Base-by-base conservation (phyloP, 2,329 filamentous ascomycete species). In the Neofusicoccum ribis region DNA sequence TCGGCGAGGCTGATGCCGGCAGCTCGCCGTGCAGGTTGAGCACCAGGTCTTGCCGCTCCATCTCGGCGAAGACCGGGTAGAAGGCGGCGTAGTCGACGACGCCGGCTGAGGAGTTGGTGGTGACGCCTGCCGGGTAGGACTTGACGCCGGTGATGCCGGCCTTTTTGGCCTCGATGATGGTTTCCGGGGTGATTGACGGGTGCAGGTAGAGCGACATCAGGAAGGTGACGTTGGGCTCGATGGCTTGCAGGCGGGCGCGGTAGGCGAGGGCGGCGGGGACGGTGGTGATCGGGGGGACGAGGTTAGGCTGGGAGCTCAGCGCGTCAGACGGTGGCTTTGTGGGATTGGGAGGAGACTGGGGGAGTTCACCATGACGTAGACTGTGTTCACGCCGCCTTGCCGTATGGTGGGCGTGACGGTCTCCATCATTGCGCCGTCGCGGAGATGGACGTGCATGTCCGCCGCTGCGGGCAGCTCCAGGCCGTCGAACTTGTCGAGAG, bases 21-120 rank as follows among this genome's bases (percentile, higher is more conserved):
- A 89, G 87, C 79, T 97, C 94, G 69, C 93, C 94, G 76, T 98
- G 93, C n/a, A 98, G 82, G 79, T 97, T 97, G 47, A 96, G 84
- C n/a, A 96, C 85, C 74, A 97, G 83, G 69, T 89, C 88, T 69
- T 93, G 87, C 66, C 88, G 81, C 75, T 97, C 90, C 93, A 98
- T 97, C 69, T 91, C 91, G n/a, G 84, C 86, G 74, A 98, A 96
- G 14, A 94, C 91, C 6, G 88, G 86, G 74, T 91, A 90, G 79
- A 92, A 94, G 37, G 83, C 79, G 67, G 88, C 86, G 72, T 91
- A 87, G 65, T 87, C 85, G 15, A 90, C 81, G 27, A 93, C 90
- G 12, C 91, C 91, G 31, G 85, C 86, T 41, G 82, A 82, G 3
- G 85, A 88, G 72, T 89, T 87, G 1, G 74, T 77, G 12, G 74